A percentile compares a stretch with the other conserved stretches of the same genome.
Evolutionary conservation across 371 early-diverging fungal genomes (phyloP).

Genomic region (Mortierella sp.): DNA sequence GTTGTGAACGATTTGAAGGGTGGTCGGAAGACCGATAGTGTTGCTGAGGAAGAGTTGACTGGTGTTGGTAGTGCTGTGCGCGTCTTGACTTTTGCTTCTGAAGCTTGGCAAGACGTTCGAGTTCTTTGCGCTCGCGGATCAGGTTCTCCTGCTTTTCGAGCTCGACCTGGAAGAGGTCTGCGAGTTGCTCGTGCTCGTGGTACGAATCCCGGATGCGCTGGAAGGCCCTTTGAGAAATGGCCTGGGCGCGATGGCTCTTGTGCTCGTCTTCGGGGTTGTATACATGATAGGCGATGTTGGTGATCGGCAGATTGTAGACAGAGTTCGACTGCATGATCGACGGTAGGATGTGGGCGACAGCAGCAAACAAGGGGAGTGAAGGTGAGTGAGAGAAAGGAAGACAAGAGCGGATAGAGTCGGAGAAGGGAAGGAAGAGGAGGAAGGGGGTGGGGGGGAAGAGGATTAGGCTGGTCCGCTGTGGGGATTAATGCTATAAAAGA

Average conservation of each 20-base stretch:
- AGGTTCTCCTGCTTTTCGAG: slow-evolving; percentile 28
- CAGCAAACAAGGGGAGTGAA: neutral
- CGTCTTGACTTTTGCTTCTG: slow-evolving; percentile 33
- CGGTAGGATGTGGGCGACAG: no score
- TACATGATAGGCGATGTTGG: slow-evolving; percentile 49
- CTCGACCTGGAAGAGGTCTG: slow-evolving; percentile 43
- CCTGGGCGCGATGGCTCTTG: slow-evolving; percentile 16
- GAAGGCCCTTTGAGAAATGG: slow-evolving; percentile 35
- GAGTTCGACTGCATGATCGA: slow-evolving; percentile 33
- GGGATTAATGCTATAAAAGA: neutral
- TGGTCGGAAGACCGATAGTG: no score
- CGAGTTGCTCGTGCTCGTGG: slow-evolving; percentile 37
- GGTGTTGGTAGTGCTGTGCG: slow-evolving; percentile 18
- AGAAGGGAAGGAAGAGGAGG: no score
- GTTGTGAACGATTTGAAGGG: slow-evolving; percentile 12
- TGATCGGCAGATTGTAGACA: slow-evolving; percentile 36
- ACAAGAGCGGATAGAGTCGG: neutral
- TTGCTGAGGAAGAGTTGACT: neutral
- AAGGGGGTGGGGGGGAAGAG: neutral
- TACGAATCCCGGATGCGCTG: slow-evolving; percentile 44
- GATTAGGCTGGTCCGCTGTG: neutral
- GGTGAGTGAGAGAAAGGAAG: neutral
- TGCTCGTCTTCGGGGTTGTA: slow-evolving; percentile 41
- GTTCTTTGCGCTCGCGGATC: slow-evolving; percentile 35
- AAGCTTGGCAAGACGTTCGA: slow-evolving; percentile 23